These are phyloP conservation scores for Puccinia novopanici DNA, from an alignment of 1,284 basidiomycete genomes.

Conservation along the genomic window DNA sequence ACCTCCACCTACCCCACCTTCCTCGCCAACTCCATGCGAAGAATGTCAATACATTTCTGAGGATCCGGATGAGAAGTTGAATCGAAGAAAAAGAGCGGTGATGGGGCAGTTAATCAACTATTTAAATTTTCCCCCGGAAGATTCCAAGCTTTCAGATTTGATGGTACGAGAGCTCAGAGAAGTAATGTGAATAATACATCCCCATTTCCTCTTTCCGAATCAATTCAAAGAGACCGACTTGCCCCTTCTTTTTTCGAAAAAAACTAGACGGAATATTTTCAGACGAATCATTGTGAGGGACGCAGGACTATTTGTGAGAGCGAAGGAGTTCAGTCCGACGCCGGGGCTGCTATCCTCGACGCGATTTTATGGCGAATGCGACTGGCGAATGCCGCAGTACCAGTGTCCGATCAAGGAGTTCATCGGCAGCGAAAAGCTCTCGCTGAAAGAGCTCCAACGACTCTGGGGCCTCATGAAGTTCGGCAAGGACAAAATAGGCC, in stretches of 20 bases:
- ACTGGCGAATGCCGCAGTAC: slow-evolving; percentile 25
- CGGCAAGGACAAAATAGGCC: slow-evolving; percentile 39
- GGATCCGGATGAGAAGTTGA: slow-evolving; percentile 20
- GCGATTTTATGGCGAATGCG: not conserved
- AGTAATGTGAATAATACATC: slow-evolving; percentile 23
- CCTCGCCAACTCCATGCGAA: slow-evolving; percentile 23
- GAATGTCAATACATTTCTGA: slow-evolving; percentile 27
- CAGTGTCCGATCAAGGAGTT: slow-evolving; percentile 42
- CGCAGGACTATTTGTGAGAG: slow-evolving; percentile 47
- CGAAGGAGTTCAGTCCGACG: slow-evolving; percentile 28
- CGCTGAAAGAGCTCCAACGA: slow-evolving; percentile 44
- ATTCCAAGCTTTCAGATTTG: not conserved
- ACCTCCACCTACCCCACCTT: slow-evolving; percentile 29
- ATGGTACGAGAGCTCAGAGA: slow-evolving; percentile 26
- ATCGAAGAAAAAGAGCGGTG: slow-evolving; percentile 6
- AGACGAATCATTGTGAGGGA: slow-evolving; percentile 41
- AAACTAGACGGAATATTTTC: slow-evolving; percentile 36
- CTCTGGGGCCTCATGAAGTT: slow-evolving; percentile 39
- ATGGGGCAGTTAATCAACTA: slow-evolving; percentile 23
- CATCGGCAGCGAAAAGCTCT: slow-evolving; percentile 23
- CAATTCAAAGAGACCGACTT: not conserved
- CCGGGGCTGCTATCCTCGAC: not conserved
- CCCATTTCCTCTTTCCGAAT: not conserved
- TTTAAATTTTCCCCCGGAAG: slow-evolving; percentile 5
- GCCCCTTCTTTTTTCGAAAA: slow-evolving; percentile 1